These are phyloP conservation scores for Bruguiera parviflora DNA, from an alignment of 345 rosid genomes.

Conservation along the genomic window DNA sequence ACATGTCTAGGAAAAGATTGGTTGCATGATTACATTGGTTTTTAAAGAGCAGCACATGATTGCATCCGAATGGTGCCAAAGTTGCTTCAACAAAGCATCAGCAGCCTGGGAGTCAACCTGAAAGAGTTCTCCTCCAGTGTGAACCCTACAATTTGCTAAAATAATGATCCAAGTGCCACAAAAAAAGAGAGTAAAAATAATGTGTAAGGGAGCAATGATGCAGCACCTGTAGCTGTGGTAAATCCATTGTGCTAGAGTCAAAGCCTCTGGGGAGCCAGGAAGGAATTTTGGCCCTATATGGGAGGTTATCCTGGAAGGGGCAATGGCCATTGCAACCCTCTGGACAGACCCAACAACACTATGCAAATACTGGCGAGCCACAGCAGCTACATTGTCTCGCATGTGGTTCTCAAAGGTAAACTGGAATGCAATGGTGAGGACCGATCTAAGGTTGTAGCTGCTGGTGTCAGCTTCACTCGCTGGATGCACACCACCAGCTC, in stretches of 20 bases:
- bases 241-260: constrained; percentile 83
- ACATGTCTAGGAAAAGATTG: not conserved
- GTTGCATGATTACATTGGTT: constrained; percentile 44
- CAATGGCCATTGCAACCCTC: constrained; percentile 94
- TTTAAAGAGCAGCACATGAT: constrained; percentile 82
- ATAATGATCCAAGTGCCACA: not conserved
- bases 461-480: constrained; percentile 50
- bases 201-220: not conserved
- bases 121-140: constrained; percentile 70
- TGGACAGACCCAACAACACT: constrained; percentile 88
- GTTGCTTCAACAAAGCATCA: constrained; percentile 70
- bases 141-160: constrained; percentile 38
- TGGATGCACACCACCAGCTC: constrained; percentile 54
- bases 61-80: constrained; percentile 87
- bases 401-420: constrained; percentile 78
- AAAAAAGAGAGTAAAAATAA: not conserved
- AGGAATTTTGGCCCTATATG: constrained; percentile 46
- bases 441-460: constrained; percentile 69
- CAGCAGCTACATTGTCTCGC: constrained; percentile 84
- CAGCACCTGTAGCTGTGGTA: constrained; percentile 73
- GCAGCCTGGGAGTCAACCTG: constrained; percentile 46
- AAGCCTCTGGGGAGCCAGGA: constrained; percentile 92
- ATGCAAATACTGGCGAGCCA: constrained; percentile 93
- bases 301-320: constrained; percentile 58
- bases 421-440: constrained; percentile 90